Evolutionary conservation across 2,329 filamentous ascomycete species (phyloP).

Genomic region (Botryotinia convoluta): DNA sequence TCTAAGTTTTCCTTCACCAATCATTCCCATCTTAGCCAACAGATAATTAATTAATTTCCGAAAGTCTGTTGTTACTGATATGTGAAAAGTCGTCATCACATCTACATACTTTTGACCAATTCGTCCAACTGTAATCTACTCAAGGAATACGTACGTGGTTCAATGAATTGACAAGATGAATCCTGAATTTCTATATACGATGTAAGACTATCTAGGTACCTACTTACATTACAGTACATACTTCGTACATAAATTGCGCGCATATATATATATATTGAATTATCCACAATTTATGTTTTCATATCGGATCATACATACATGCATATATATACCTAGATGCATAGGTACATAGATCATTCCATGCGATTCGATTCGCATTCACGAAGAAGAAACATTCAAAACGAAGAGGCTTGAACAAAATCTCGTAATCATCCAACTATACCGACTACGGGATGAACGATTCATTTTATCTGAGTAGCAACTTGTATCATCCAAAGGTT

Average conservation of each 20-base stretch:
- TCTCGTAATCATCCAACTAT: neutral
- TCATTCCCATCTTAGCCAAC: neutral
- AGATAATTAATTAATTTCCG: slow-evolving; percentile 10
- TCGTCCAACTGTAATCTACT: neutral
- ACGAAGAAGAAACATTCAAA: neutral
- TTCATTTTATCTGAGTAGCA: neutral
- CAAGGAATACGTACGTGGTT: neutral
- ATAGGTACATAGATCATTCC: neutral
- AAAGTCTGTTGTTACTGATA: neutral
- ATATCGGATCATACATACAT: neutral
- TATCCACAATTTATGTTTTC: slow-evolving; percentile 5
- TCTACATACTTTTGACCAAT: neutral
- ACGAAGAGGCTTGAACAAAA: neutral
- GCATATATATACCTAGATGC: neutral
- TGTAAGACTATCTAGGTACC: neutral
- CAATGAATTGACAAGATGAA: neutral
- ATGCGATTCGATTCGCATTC: neutral
- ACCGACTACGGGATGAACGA: neutral
- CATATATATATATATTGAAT: slow-evolving; percentile 7
- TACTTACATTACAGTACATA: neutral
- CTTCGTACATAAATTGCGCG: neutral
- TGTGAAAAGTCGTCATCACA: neutral
- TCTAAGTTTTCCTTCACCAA: neutral
- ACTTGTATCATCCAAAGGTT: neutral
- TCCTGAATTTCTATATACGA: neutral